phyloP scores from a whole-genome alignment of 768 basidiomycete genomes.

The Tulasnella sp. region DNA sequence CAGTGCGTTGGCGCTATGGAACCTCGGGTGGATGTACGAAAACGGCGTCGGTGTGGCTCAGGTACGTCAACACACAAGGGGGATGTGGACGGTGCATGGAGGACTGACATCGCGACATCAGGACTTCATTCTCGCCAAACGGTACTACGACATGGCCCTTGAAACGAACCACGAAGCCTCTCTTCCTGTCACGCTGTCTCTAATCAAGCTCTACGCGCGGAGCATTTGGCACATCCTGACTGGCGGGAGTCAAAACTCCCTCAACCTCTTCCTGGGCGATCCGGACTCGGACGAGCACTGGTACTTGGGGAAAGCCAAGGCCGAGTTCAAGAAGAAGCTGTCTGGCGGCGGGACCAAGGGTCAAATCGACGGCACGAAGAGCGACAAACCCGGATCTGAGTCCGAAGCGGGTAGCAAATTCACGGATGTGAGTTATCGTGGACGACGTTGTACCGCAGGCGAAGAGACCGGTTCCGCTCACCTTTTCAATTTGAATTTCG shows the following conservation, averaged over 20 bases:
- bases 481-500: not conserved
- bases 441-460: not conserved
- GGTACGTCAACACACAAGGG: conserved; percentile 30
- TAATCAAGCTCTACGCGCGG: conserved; percentile 68
- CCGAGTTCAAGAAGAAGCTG: conserved; percentile 44
- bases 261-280: conserved; percentile 34
- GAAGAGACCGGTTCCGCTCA: not conserved
- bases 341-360: not conserved
- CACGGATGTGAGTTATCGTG: conserved; percentile 46
- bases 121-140: conserved; percentile 95
- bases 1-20: conserved; percentile 96
- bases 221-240: conserved; percentile 75
- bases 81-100: not conserved
- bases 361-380: conserved; percentile 5
- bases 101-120: conserved; percentile 22
- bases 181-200: conserved; percentile 71
- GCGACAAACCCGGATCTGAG: conserved; percentile 19
- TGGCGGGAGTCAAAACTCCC: conserved; percentile 50
- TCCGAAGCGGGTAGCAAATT: conserved; percentile 39
- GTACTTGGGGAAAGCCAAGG: conserved; percentile 75
- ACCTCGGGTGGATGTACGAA: conserved; percentile 99
- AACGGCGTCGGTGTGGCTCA: conserved; percentile 86
- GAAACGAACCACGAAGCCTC: conserved; percentile 86
- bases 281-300: conserved; percentile 52
- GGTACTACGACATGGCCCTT: conserved; percentile 83